Conservation (phyloP, 306 rosid genomes). For the Carpinus viminea region DNA sequence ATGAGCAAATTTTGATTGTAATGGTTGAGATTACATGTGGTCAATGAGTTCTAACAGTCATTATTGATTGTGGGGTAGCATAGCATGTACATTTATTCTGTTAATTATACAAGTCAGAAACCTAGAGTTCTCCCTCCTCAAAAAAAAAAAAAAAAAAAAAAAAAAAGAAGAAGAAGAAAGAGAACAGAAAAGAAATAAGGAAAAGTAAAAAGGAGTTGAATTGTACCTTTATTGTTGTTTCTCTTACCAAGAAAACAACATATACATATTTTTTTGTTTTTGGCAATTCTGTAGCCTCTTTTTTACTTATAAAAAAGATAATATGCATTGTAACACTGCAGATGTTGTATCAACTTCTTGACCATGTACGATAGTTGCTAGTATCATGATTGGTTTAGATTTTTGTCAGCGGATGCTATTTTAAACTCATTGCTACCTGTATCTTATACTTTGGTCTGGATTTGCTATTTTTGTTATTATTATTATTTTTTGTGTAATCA, state of each 20-base stretch:
- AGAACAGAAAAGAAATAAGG: too few relatives aligned
- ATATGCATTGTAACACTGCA: neutral
- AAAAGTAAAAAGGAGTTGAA: neutral
- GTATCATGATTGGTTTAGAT: neutral
- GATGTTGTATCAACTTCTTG: neutral
- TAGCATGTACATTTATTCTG: too few relatives aligned
- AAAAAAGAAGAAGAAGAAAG: too few relatives aligned
- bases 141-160: too few relatives aligned
- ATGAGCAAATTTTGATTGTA: neutral
- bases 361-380: neutral
- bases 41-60: too few relatives aligned
- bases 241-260: neutral
- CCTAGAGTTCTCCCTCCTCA: too few relatives aligned
- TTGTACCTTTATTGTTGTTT: neutral
- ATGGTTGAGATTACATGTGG: neutral
- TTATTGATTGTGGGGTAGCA: too few relatives aligned
- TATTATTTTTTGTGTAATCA: neutral
- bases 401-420: neutral
- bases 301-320: neutral
- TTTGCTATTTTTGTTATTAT: neutral
- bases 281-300: neutral
- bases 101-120: too few relatives aligned
- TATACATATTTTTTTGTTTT: too few relatives aligned
- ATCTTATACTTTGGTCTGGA: neutral
- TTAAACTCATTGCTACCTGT: neutral